These are phyloP conservation scores for Leishmania lainsoni DNA, from an alignment of 208 protist genomes.

Conservation along the genomic window DNA sequence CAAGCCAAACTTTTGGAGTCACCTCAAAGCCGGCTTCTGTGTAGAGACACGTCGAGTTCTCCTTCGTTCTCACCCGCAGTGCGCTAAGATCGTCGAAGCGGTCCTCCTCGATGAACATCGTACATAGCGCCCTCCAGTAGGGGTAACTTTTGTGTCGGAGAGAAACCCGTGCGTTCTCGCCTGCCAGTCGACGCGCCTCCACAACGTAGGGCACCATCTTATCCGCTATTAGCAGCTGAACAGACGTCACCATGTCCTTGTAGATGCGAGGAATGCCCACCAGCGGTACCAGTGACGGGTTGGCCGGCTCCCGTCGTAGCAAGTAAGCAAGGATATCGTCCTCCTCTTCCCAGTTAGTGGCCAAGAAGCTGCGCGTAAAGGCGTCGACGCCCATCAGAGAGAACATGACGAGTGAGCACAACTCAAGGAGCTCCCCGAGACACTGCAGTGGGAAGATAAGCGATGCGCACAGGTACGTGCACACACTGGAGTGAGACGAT, in stretches of 20 bases:
- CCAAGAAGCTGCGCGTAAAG: conserved; percentile 62
- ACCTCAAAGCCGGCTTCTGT: conserved; percentile 30
- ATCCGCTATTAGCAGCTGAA: conserved; percentile 62
- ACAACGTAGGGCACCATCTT: conserved; percentile 55
- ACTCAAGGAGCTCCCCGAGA: conserved; percentile 65
- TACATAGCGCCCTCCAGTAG: conserved; percentile 62
- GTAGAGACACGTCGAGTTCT: conserved; percentile 25
- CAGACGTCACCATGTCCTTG: conserved; percentile 59
- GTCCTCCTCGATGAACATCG: conserved; percentile 40
- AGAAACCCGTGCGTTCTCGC: conserved; percentile 14
- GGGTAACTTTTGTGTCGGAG: conserved; percentile 30
- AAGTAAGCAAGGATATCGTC: conserved; percentile 70
- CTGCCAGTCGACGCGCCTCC: conserved; percentile 32
- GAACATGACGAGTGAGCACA: conserved; percentile 58
- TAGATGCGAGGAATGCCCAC: conserved; percentile 67
- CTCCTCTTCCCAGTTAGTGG: conserved; percentile 61
- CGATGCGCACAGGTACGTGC: conserved; percentile 36
- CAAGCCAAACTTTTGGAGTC: conserved; percentile 42
- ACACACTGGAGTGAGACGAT: neutral
- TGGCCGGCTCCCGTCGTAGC: conserved; percentile 63
- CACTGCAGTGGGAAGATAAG: conserved; percentile 86
- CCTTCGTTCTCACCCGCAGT: conserved; percentile 34
- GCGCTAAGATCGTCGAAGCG: conserved; percentile 55
- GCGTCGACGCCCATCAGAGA: conserved; percentile 51
- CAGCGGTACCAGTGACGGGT: conserved; percentile 68